Conservation (phyloP, 148 eudicot genomes). For the Spergularia bocconei region DNA sequence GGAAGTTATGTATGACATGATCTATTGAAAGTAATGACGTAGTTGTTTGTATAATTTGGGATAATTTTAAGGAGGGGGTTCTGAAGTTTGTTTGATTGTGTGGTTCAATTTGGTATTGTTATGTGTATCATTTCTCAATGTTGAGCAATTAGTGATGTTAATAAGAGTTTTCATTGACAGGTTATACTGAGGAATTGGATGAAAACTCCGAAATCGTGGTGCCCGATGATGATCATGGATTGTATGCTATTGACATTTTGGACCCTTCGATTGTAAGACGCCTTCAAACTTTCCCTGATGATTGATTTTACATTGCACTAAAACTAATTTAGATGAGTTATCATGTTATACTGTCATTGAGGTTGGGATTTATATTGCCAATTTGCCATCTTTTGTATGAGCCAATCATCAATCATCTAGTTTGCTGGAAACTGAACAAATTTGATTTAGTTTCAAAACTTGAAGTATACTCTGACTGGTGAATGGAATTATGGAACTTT, state of each 20-base stretch:
- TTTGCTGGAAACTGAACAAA: background rate
- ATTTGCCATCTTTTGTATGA: background rate
- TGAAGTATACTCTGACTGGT: background rate
- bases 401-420: background rate
- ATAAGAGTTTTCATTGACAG: constrained; percentile 34
- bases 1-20: too few relatives aligned
- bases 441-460: background rate
- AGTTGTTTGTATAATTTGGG: background rate
- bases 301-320: background rate
- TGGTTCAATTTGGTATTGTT: background rate
- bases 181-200: constrained; percentile 79
- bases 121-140: background rate
- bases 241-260: constrained; percentile 92
- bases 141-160: background rate
- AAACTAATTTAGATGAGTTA: background rate
- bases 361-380: background rate
- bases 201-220: constrained; percentile 60
- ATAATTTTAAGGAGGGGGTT: background rate
- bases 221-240: constrained; percentile 87
- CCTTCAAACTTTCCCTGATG: background rate
- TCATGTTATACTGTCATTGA: background rate
- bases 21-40: too few relatives aligned
- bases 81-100: background rate
- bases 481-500: background rate
- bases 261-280: constrained; percentile 78